phyloP scores from a whole-genome alignment of 495 filamentous ascomycete genomes.

The Aspergillus baeticus region DNA sequence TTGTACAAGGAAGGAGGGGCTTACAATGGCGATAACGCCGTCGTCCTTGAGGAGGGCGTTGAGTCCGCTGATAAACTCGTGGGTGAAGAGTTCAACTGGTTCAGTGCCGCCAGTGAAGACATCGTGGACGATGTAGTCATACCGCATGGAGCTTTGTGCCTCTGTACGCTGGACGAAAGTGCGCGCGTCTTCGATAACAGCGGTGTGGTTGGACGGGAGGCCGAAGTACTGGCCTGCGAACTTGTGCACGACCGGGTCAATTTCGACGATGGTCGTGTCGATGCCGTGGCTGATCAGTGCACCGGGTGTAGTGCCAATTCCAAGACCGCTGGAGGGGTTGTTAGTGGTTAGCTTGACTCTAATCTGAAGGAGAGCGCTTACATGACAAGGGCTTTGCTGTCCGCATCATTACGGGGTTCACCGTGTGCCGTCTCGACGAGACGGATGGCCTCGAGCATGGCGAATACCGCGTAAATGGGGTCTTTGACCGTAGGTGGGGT shows the following conservation, averaged over 20 bases:
- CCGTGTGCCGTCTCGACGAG: conserved; percentile 60
- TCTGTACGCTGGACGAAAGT: conserved; percentile 61
- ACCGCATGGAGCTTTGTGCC: conserved; percentile 45
- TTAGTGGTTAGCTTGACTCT: neutral
- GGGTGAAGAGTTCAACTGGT: conserved; percentile 81
- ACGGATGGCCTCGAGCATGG: conserved; percentile 87
- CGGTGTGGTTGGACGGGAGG: conserved; percentile 72
- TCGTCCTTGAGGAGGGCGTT: conserved; percentile 66
- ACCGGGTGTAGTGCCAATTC: conserved; percentile 85
- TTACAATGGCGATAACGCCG: conserved; percentile 87
- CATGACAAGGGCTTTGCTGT: conserved; percentile 83
- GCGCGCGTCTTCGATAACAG: conserved; percentile 79
- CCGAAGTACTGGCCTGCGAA: conserved; percentile 82
- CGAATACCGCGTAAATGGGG: conserved; percentile 90
- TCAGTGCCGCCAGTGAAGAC: conserved; percentile 98
- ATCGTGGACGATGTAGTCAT: conserved; percentile 93
- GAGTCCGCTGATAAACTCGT: conserved; percentile 73
- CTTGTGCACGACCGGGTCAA: conserved; percentile 84
- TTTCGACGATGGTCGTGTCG: conserved; percentile 87
- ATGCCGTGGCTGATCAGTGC: conserved; percentile 86
- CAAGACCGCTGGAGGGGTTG: conserved; percentile 64
- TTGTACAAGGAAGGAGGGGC: conserved; percentile 22
- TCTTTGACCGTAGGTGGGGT: conserved; percentile 59
- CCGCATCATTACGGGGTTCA: conserved; percentile 52
- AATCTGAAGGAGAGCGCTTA: no score